Conservation (phyloP, 352 stramenopile genomes). For the Globisporangium radiosum region DNA sequence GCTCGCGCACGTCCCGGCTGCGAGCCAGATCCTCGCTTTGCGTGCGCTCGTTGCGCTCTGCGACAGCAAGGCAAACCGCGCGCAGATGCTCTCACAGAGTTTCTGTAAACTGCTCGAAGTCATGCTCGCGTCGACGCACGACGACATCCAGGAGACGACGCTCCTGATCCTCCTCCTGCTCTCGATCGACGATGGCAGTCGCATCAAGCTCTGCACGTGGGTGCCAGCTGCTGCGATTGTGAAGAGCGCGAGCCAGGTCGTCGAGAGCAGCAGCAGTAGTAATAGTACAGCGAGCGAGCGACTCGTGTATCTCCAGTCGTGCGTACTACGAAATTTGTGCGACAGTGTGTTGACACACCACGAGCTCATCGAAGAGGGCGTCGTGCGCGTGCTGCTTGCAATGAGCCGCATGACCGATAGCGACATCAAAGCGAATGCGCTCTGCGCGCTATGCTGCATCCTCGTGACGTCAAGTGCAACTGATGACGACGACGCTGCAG, state of each 20-base stretch:
- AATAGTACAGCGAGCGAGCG: not conserved
- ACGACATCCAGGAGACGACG: conserved; percentile 49
- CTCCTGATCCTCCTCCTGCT: conserved; percentile 46
- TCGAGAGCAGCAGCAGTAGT: conserved; percentile 12
- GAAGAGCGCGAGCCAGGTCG: conserved; percentile 19
- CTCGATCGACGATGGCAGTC: conserved; percentile 53
- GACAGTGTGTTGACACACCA: conserved; percentile 70
- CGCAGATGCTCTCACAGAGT: conserved; percentile 34
- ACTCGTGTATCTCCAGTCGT: conserved; percentile 60
- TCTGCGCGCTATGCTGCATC: conserved; percentile 60
- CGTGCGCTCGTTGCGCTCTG: conserved; percentile 47
- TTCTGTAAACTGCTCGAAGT: conserved; percentile 48
- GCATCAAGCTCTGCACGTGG: conserved; percentile 71
- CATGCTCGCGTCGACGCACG: conserved; percentile 28
- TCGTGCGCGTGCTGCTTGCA: conserved; percentile 44
- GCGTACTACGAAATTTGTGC: conserved; percentile 63
- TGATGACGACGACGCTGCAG: conserved; percentile 25
- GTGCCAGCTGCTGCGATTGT: conserved; percentile 40
- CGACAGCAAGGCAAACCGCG: conserved; percentile 37
- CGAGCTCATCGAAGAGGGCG: conserved; percentile 53
- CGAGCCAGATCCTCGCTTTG: conserved; percentile 38
- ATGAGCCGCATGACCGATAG: conserved; percentile 47
- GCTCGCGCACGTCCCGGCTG: conserved; percentile 26
- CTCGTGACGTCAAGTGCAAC: conserved; percentile 39
- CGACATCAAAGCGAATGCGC: conserved; percentile 56